Conservation (phyloP, 192 early-diverging fungal species). For the Coemansia sp. region DNA sequence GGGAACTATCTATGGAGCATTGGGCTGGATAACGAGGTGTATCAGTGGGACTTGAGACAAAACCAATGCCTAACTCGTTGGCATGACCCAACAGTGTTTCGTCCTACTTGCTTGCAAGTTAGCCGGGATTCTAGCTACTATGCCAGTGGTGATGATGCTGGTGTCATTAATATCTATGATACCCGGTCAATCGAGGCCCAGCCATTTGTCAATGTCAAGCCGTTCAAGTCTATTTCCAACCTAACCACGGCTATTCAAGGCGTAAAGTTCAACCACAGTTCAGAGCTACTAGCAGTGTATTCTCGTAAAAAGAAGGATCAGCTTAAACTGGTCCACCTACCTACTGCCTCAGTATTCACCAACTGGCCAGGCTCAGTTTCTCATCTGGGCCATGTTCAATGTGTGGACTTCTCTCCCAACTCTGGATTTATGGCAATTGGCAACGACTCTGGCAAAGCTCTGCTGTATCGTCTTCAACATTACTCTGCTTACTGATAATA, state of each 20-base stretch:
- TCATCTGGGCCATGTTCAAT: conserved; percentile 77
- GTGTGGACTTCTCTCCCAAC: conserved; percentile 83
- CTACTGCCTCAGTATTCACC: conserved; percentile 73
- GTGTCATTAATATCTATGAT: conserved; percentile 91
- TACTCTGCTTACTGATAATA: conserved; percentile 38
- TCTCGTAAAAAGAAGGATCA: conserved; percentile 72
- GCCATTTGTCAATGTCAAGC: conserved; percentile 54
- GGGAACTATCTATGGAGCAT: conserved; percentile 74
- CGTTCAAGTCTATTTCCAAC: conserved; percentile 77
- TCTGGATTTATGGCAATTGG: conserved; percentile 89
- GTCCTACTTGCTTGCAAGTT: conserved; percentile 66
- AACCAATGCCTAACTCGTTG: conserved; percentile 76
- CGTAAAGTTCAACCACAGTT: conserved; percentile 80
- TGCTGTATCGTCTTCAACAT: conserved; percentile 78
- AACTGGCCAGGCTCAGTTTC: conserved; percentile 93
- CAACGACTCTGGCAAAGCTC: conserved; percentile 84
- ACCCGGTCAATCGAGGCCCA: conserved; percentile 8
- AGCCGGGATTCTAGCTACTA: conserved; percentile 73
- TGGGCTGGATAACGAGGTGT: conserved; percentile 80
- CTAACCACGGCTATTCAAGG: conserved; percentile 77
- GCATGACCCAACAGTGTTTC: conserved; percentile 78
- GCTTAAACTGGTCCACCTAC: conserved; percentile 79
- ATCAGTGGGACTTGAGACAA: conserved; percentile 81
- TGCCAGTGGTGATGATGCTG: conserved; percentile 79
- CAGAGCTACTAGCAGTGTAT: conserved; percentile 78